Evolutionary conservation across 768 basidiomycete genomes (phyloP).

Genomic region (Neoboletus brunneissimus): DNA sequence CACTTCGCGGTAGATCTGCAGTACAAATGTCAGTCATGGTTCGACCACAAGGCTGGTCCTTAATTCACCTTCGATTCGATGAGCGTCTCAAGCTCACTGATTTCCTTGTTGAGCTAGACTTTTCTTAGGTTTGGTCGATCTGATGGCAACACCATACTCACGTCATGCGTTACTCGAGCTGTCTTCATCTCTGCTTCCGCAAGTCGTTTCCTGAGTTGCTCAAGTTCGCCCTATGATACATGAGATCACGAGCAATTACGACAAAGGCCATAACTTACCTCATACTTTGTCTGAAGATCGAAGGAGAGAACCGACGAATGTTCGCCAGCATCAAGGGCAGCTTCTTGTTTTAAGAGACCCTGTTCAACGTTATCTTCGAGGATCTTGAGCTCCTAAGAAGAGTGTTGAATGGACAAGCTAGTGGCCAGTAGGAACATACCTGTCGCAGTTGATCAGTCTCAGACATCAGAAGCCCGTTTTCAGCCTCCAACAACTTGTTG

Average conservation of each 20-base stretch:
- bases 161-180: constrained; percentile 65
- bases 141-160: constrained; percentile 32
- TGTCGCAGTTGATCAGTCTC: constrained; percentile 65
- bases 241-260: not conserved
- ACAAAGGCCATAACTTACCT: constrained; percentile 39
- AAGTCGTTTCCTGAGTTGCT: constrained; percentile 67
- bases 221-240: constrained; percentile 52
- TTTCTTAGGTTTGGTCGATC: not conserved
- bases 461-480: constrained; percentile 65
- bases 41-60: not conserved
- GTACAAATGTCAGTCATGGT: constrained; percentile 4
- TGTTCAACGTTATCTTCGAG: constrained; percentile 76
- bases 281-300: constrained; percentile 48
- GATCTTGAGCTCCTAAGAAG: constrained; percentile 61
- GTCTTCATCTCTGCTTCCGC: constrained; percentile 74
- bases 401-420: not conserved
- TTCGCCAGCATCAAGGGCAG: constrained; percentile 28
- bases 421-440: constrained; percentile 36
- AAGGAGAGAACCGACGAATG: constrained; percentile 11
- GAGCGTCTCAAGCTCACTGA: constrained; percentile 86
- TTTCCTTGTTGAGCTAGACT: constrained; percentile 81
- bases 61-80: constrained; percentile 84
- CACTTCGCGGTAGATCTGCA: constrained; percentile 82
- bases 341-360: constrained; percentile 52
- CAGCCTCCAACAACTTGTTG: constrained; percentile 70